phyloP scores from a whole-genome alignment of 2,329 filamentous ascomycete genomes.

The Xylariaceae sp. region DNA sequence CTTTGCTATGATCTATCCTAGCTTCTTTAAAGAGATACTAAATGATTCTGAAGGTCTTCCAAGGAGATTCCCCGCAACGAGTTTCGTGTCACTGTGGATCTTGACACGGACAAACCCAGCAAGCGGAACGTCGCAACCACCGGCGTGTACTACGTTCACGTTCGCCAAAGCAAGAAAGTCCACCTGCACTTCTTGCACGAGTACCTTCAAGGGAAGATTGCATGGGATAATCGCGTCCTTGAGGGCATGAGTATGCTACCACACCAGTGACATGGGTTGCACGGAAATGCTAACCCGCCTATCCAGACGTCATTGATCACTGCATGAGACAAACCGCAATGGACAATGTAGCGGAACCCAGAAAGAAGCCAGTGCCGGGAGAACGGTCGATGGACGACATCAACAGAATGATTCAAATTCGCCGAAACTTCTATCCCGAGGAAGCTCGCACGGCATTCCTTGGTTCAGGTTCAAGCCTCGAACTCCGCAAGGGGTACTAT shows the following conservation, averaged over 20 bases:
- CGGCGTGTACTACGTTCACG: constrained; percentile 52
- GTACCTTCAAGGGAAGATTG: constrained; percentile 59
- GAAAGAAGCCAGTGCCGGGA: too few species aligned
- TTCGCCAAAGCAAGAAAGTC: constrained; percentile 64
- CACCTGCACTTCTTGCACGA: constrained; percentile 60
- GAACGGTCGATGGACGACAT: too few species aligned
- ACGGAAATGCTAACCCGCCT: not conserved
- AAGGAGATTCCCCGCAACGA: constrained; percentile 44
- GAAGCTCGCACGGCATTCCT: constrained; percentile 49
- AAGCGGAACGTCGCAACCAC: constrained; percentile 32
- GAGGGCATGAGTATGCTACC: constrained; percentile 65
- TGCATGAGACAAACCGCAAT: constrained; percentile 76
- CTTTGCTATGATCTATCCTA: too few species aligned
- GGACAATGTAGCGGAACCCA: too few species aligned
- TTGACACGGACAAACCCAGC: constrained; percentile 50
- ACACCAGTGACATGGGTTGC: not conserved
- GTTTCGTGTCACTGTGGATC: constrained; percentile 59
- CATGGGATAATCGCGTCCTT: constrained; percentile 63
- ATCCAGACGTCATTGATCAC: constrained; percentile 78
- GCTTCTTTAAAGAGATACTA: constrained; percentile 6
- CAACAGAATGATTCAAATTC: constrained; percentile 63
- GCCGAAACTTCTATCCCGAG: constrained; percentile 74
- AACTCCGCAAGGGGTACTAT: constrained; percentile 86
- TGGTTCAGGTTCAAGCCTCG: constrained; percentile 60
- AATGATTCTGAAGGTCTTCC: constrained; percentile 34